Evolutionary conservation across 306 rosid species (phyloP).

Genomic region (Elaeagnus macrophylla): DNA sequence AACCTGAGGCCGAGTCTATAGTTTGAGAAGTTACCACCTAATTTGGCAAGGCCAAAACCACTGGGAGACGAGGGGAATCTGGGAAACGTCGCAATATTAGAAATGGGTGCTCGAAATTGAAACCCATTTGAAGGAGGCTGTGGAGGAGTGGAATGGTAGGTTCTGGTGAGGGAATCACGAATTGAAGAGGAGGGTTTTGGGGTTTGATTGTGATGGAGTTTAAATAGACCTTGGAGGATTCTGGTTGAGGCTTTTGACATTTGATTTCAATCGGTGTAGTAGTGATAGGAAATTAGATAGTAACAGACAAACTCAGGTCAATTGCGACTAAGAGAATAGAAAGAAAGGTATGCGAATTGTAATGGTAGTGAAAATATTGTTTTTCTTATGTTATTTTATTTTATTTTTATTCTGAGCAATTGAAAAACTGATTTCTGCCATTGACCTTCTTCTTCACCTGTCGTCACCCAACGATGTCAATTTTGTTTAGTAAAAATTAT

Average conservation of each 20-base stretch:
- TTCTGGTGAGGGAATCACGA: slow-evolving; percentile 4
- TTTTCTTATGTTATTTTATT: too few relatives aligned
- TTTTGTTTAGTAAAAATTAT: too few relatives aligned
- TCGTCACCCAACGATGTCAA: too few relatives aligned
- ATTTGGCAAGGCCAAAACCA: neutral
- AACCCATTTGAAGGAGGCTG: slow-evolving; percentile 4
- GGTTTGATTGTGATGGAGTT: slow-evolving; percentile 27
- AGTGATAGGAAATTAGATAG: too few relatives aligned
- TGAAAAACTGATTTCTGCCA: too few relatives aligned
- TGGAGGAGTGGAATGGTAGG: slow-evolving; percentile 19
- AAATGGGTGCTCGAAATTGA: slow-evolving; percentile 6
- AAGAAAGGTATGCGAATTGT: too few relatives aligned
- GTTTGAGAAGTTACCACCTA: neutral
- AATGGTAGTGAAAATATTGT: too few relatives aligned
- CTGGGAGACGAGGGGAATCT: slow-evolving; percentile 3
- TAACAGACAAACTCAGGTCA: too few relatives aligned
- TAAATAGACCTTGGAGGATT: slow-evolving; percentile 38
- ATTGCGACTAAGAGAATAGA: too few relatives aligned
- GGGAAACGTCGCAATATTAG: slow-evolving; percentile 19
- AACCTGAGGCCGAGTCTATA: slow-evolving; percentile 27
- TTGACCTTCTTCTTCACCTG: too few relatives aligned
- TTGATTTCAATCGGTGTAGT: neutral
- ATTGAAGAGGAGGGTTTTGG: slow-evolving; percentile 18
- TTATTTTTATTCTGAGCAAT: too few relatives aligned
- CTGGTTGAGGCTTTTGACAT: slow-evolving; percentile 32